Evolutionary conservation across 805 yeast genomes (phyloP), one percentile per base, ranked within the genome.

Genomic region (Wickerhamomyces pijperi): DNA sequence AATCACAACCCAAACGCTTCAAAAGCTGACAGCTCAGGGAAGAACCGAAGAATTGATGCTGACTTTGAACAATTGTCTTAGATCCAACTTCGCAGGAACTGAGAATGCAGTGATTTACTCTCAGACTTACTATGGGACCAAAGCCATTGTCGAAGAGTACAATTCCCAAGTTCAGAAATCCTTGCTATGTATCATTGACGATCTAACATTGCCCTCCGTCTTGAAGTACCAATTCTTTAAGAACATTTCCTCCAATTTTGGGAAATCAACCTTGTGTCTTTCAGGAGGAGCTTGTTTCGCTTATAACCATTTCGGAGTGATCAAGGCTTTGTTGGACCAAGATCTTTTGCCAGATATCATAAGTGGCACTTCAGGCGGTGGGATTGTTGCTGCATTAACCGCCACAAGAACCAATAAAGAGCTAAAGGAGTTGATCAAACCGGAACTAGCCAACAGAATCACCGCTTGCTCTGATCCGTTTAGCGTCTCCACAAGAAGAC

Each of bases 201-300:
- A 74, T 3, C 46, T 51, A 0, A 42, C 55, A 1, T 53, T 79
- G 0, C 46, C 70, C 3, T 38, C 50, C 3, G 60, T 55, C 0
- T 56, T 64, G 1, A 80, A 78, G 53, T 59, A 67, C 17, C 53
- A 59, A 6, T 69, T 82, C 42, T 79, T 82, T 61, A 66, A 69
- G 38, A 67, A 70, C 9, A 64, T 78, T 20, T 70, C 69, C 56
- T 72, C 72, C 51, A 80, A 80, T 53, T 78, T 72, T 53, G 94
- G 94, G 8, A 72, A 72, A 42, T 66, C 86, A 0, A 87, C 90
- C 0, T 60, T 82, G 14, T 77, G 85, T 45, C 63, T 82, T 20
- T 72, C 82, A 40, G 92, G 94, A 3, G 94, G 92, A 19, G 94
- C 87, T 1, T 72, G 82, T 23, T 83, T 82, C 55, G 75, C 88